phyloP scores from a whole-genome alignment of 2,329 filamentous ascomycete species.

The Paracoccidioides brasiliensis region DNA sequence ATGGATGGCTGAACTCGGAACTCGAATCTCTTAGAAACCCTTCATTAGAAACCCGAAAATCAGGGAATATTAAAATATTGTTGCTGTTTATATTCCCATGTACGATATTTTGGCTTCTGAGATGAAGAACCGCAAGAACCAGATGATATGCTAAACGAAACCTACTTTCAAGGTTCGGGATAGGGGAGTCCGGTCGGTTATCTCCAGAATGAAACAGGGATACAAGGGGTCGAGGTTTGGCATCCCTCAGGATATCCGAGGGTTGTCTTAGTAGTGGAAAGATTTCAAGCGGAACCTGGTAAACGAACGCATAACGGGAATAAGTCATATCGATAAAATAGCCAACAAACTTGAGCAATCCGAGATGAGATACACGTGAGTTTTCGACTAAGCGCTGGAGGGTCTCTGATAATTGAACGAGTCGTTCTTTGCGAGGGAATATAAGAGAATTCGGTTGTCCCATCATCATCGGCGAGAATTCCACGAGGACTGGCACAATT shows the following conservation, averaged over 20 bases:
- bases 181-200: conserved; percentile 27
- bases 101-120: conserved; percentile 43
- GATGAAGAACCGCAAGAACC: conserved; percentile 41
- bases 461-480: conserved; percentile 30
- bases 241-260: conserved; percentile 23
- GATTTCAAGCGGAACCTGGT: conserved; percentile 42
- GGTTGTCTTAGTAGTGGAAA: conserved; percentile 32
- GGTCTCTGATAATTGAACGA: conserved; percentile 26
- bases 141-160: conserved; percentile 50
- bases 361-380: conserved; percentile 29
- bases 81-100: conserved; percentile 54
- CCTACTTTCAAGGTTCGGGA: conserved; percentile 48
- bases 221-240: conserved; percentile 30
- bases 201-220: conserved; percentile 31
- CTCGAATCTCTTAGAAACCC: conserved; percentile 5
- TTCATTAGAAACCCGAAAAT: conserved; percentile 23
- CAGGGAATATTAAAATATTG: conserved; percentile 47
- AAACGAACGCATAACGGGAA: conserved; percentile 47
- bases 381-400: conserved; percentile 31
- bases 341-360: conserved; percentile 32
- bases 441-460: conserved; percentile 21
- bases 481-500: conserved; percentile 29
- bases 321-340: conserved; percentile 45
- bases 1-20: conserved; percentile 40
- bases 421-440: conserved; percentile 18